These are phyloP conservation scores for Pseudopithomyces maydicus DNA, from an alignment of 2,329 filamentous ascomycete genomes.

Conservation along the genomic window DNA sequence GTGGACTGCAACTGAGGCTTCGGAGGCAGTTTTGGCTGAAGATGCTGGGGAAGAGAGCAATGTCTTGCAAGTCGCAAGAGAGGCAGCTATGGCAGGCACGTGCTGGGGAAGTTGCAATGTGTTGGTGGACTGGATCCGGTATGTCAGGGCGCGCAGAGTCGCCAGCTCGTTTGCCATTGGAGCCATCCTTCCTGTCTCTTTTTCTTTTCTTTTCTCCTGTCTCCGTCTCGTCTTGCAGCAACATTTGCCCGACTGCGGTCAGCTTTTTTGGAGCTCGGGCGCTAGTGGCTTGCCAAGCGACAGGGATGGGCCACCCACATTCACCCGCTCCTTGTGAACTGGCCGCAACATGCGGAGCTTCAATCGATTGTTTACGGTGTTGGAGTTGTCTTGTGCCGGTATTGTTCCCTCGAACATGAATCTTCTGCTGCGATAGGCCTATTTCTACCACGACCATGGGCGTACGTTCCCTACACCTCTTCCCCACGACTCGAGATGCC, in stretches of 20 bases:
- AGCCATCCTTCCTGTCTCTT: constrained; percentile 23
- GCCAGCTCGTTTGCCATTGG: constrained; percentile 33
- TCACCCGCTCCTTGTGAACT: constrained; percentile 15
- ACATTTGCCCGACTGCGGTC: background rate
- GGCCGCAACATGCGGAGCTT: constrained; percentile 13
- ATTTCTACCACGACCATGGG: constrained; percentile 39
- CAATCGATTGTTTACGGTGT: constrained; percentile 19
- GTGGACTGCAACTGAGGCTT: constrained; percentile 73
- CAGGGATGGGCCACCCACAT: constrained; percentile 26
- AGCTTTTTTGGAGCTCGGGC: background rate
- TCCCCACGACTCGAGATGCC: constrained; percentile 4
- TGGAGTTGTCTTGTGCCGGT: constrained; percentile 24
- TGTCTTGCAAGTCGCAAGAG: constrained; percentile 59
- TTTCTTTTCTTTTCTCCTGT: background rate
- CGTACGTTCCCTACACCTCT: constrained; percentile 29
- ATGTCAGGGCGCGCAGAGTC: constrained; percentile 57
- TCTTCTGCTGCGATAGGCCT: constrained; percentile 33
- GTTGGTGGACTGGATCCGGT: constrained; percentile 72
- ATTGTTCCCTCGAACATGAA: constrained; percentile 38
- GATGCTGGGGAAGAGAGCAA: constrained; percentile 66
- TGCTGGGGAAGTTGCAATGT: constrained; percentile 75
- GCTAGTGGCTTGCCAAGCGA: constrained; percentile 26
- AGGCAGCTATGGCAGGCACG: constrained; percentile 68
- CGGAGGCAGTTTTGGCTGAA: constrained; percentile 66
- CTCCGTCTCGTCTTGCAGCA: constrained; percentile 4